These are phyloP conservation scores for Sisymbrium altissimum DNA, from an alignment of 345 rosid species.

Conservation along the genomic window DNA sequence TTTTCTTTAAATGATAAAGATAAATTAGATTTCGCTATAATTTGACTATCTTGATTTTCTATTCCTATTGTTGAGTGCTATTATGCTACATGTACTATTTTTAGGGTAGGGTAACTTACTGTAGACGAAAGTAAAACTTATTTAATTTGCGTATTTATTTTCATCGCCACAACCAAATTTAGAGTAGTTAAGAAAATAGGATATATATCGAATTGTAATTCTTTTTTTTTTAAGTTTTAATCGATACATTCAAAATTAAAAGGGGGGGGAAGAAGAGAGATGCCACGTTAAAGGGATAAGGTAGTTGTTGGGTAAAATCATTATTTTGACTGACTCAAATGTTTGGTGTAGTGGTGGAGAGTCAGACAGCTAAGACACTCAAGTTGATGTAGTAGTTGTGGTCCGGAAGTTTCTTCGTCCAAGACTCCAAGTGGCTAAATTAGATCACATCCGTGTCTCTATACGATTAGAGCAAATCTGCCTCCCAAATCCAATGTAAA, in stretches of 20 bases:
- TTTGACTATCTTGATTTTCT: too few relatives aligned
- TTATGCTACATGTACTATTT: too few relatives aligned
- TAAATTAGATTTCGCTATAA: too few relatives aligned
- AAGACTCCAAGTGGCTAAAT: too few relatives aligned
- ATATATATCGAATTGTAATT: background rate
- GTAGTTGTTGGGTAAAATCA: slow-evolving; percentile 18
- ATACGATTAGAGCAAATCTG: too few relatives aligned
- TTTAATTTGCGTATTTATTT: too few relatives aligned
- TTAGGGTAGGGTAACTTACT: too few relatives aligned
- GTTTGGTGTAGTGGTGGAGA: slow-evolving; percentile 4
- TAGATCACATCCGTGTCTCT: too few relatives aligned
- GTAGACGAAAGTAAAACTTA: background rate
- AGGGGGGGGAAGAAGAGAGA: background rate
- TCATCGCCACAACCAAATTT: background rate
- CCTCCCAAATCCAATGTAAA: too few relatives aligned
- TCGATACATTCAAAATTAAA: background rate
- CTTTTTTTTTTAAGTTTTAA: background rate
- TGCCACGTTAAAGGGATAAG: slow-evolving; percentile 13
- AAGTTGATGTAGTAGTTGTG: slow-evolving; percentile 8
- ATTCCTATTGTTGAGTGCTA: too few relatives aligned
- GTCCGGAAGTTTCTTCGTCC: slow-evolving; percentile 2
- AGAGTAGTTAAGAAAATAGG: background rate
- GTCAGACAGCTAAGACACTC: slow-evolving; percentile 18
- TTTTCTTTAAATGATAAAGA: too few relatives aligned
- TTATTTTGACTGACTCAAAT: slow-evolving; percentile 20